These are phyloP conservation scores for Lachancea dasiensis DNA, from an alignment of 805 yeast genomes.

Conservation along the genomic window DNA sequence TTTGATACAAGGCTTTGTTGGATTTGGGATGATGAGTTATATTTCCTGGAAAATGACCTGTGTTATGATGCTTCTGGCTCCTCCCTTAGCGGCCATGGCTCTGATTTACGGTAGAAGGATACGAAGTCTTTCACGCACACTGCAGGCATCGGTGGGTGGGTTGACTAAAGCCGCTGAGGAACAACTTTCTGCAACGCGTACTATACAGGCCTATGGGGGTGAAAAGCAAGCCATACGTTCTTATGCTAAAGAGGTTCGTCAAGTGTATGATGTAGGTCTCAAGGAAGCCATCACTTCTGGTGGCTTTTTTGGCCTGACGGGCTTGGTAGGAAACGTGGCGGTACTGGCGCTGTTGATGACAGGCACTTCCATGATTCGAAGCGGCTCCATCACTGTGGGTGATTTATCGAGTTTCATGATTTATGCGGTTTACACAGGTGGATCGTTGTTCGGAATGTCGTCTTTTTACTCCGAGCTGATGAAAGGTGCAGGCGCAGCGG, in stretches of 20 bases:
- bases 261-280: constrained; percentile 60
- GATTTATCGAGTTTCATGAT: constrained; percentile 88
- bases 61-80: constrained; percentile 73
- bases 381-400: constrained; percentile 75
- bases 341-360: constrained; percentile 68
- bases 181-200: constrained; percentile 74
- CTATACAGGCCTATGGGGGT: constrained; percentile 88
- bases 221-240: constrained; percentile 71
- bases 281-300: constrained; percentile 78
- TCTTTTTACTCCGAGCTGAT: constrained; percentile 88
- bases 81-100: constrained; percentile 77
- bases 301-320: constrained; percentile 69
- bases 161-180: constrained; percentile 90
- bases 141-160: constrained; percentile 80
- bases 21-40: constrained; percentile 84
- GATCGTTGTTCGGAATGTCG: constrained; percentile 87
- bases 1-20: constrained; percentile 74
- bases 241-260: constrained; percentile 65
- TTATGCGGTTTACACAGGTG: constrained; percentile 91
- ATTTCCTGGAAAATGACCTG: constrained; percentile 80
- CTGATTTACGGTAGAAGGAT: constrained; percentile 76
- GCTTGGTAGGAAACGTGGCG: constrained; percentile 77
- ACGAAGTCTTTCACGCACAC: constrained; percentile 61
- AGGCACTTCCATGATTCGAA: constrained; percentile 76
- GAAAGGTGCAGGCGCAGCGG: constrained; percentile 97